These are phyloP conservation scores for Linum tenue DNA, from an alignment of 345 rosid species.

Conservation along the genomic window DNA sequence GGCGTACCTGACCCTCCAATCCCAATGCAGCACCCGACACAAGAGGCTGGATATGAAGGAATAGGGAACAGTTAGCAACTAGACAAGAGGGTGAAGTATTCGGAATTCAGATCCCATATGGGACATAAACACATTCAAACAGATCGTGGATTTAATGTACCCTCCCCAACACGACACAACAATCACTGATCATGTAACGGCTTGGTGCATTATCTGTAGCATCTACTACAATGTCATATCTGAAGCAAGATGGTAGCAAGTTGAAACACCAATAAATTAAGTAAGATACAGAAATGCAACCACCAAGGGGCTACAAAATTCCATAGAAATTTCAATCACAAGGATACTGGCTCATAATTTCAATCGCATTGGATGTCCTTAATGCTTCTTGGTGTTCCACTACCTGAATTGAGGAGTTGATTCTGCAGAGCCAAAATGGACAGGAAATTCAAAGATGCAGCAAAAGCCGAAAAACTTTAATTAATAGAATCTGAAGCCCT, in stretches of 20 bases:
- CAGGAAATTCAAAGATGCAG: not conserved
- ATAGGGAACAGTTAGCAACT: conserved; percentile 10
- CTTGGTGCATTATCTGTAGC: conserved; percentile 97
- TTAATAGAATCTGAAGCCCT: not conserved
- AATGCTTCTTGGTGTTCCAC: conserved; percentile 75
- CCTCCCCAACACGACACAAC: conserved; percentile 87
- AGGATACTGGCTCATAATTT: conserved; percentile 87
- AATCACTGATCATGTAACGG: conserved; percentile 95
- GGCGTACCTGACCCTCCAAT: conserved; percentile 81
- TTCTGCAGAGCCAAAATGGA: conserved; percentile 32
- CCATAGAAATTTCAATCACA: not conserved
- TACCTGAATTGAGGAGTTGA: conserved; percentile 64
- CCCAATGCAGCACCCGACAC: conserved; percentile 98
- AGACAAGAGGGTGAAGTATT: not conserved
- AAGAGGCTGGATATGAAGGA: conserved; percentile 54
- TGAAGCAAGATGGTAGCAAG: conserved; percentile 28
- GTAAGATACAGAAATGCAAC: not conserved
- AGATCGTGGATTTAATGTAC: conserved; percentile 26
- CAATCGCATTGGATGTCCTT: conserved; percentile 79
- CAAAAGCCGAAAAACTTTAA: not conserved
- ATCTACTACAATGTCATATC: conserved; percentile 81
- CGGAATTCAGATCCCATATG: not conserved
- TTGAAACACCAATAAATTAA: conserved; percentile 22
- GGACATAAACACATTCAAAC: not conserved
- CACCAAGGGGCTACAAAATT: not conserved